Evolutionary conservation across 305 asterid genomes (phyloP), one percentile per base, ranked within the genome.

Genomic region (Ajuga reptans): DNA sequence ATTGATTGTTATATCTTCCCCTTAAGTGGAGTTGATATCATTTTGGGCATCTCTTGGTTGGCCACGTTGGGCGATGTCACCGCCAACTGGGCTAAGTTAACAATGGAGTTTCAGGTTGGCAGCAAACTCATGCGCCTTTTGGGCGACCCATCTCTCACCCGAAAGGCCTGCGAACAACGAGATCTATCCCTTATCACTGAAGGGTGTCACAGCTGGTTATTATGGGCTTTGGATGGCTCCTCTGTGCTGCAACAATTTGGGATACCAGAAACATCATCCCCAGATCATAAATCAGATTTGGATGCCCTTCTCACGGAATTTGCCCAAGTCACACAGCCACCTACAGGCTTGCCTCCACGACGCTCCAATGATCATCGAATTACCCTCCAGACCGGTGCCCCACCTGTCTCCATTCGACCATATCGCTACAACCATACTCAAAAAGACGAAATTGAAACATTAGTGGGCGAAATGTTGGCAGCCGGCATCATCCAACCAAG

Each of bases 81-180:
- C 2, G 3, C 15, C 0, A 52, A 52, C 3, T 52, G 58, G 8
- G 34, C 58, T 3, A 16, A 7, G 0, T 16, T 50, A 0, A 2
- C 34, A 0, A 52, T 52, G 58, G 15, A 52, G 8, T 53, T 53
- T 6, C 0, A 1, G 0, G 0, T 21, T 24, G 37, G 16, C 9
- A 3, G 1, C 4, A 1, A 1, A 0, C 0, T 10, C 0, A 4
- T 53, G 0, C 10, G 11, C 0, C 2, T 24, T 0, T 0, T 0
- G 3, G 17, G 17, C 0, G 16, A 53, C 3, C 60, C 16, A 0
- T 21, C 37, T 0, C 16, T 53, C 4, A 53, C 60, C 16, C 17
- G 9, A 0, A 9, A 9, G 12, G 57, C 6, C 0, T 51, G 33
- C 17, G 14, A 0, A 5, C 5, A 0, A 1, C 10, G 4, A n/a